phyloP scores from a whole-genome alignment of 192 early-diverging fungal species.

The Podila verticillata region DNA sequence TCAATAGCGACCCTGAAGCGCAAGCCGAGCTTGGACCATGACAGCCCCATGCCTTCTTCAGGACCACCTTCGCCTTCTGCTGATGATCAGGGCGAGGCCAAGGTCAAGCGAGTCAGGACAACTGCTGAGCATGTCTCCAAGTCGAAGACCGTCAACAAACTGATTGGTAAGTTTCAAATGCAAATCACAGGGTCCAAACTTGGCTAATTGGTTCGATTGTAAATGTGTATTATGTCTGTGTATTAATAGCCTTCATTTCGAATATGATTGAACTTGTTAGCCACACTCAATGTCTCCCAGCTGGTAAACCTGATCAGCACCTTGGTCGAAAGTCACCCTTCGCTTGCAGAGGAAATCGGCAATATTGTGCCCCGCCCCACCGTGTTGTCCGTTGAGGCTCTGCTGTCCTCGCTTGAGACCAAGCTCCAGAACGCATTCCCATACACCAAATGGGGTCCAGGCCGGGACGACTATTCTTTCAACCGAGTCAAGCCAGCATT shows the following conservation, averaged over 20 bases:
- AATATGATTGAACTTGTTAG: slow-evolving; percentile 15
- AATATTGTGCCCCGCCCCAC: slow-evolving; percentile 88
- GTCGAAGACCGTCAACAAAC: slow-evolving; percentile 41
- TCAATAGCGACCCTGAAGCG: slow-evolving; percentile 31
- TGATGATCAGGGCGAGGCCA: slow-evolving; percentile 25
- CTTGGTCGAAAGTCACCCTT: slow-evolving; percentile 79
- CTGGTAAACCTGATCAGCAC: slow-evolving; percentile 78
- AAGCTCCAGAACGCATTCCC: slow-evolving; percentile 83
- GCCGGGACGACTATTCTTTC: slow-evolving; percentile 89
- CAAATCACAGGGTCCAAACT: no score
- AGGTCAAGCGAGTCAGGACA: slow-evolving; percentile 45
- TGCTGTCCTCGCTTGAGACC: slow-evolving; percentile 75
- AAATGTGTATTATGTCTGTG: neutral
- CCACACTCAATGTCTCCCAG: slow-evolving; percentile 74
- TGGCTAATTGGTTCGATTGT: neutral
- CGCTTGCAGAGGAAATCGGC: slow-evolving; percentile 73
- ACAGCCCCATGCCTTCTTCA: slow-evolving; percentile 44
- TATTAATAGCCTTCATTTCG: slow-evolving; percentile 7
- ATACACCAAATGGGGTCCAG: slow-evolving; percentile 83
- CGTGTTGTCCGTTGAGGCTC: slow-evolving; percentile 72
- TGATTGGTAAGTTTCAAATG: slow-evolving; percentile 37
- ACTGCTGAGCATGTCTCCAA: slow-evolving; percentile 26
- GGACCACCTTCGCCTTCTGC: slow-evolving; percentile 40
- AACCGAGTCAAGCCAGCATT: slow-evolving; percentile 83
- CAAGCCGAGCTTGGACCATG: slow-evolving; percentile 45